Percentiles rank a stretch among this genome's conserved stretches.
Evolutionary conservation across 2,329 filamentous ascomycete species (phyloP).

Genomic region (Xylariaceae sp.): DNA sequence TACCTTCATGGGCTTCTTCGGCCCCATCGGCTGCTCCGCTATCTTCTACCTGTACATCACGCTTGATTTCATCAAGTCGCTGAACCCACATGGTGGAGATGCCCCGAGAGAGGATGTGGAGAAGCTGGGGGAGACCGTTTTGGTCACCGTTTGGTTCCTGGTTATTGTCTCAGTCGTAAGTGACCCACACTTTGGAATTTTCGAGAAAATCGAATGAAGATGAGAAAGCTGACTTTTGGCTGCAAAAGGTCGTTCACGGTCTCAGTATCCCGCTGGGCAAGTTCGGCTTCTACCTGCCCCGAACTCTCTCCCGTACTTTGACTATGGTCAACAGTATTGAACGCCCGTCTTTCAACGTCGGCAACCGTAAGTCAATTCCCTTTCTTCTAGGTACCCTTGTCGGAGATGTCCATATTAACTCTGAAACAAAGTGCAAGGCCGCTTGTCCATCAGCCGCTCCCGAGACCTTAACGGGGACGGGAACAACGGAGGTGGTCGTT

Average conservation of each 20-base stretch:
- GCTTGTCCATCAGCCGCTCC: slow-evolving; percentile 19
- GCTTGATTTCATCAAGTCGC: slow-evolving; percentile 61
- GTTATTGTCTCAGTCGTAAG: slow-evolving; percentile 75
- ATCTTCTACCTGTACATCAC: slow-evolving; percentile 85
- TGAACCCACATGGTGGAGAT: slow-evolving; percentile 50
- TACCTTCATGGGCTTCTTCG: slow-evolving; percentile 86
- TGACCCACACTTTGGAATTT: slow-evolving; percentile 17
- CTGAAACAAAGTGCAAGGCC: background rate
- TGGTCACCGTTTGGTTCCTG: slow-evolving; percentile 80
- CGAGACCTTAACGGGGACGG: slow-evolving; percentile 5
- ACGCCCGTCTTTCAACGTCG: slow-evolving; percentile 19
- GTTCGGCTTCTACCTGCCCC: slow-evolving; percentile 56
- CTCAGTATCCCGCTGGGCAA: slow-evolving; percentile 74
- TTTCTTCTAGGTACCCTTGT: background rate
- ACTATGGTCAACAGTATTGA: slow-evolving; percentile 32
- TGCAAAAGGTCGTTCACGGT: slow-evolving; percentile 64
- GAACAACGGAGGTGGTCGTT: slow-evolving; percentile 10
- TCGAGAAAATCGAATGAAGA: background rate
- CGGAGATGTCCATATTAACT: background rate
- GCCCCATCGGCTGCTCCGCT: slow-evolving; percentile 84
- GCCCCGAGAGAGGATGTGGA: slow-evolving; percentile 59
- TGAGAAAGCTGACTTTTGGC: background rate
- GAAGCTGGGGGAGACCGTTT: slow-evolving; percentile 59
- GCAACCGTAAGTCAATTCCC: slow-evolving; percentile 8
- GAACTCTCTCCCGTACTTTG: slow-evolving; percentile 53